These are phyloP conservation scores for Macrolepiota albuminosa DNA, from an alignment of 768 basidiomycete species.

Conservation along the genomic window DNA sequence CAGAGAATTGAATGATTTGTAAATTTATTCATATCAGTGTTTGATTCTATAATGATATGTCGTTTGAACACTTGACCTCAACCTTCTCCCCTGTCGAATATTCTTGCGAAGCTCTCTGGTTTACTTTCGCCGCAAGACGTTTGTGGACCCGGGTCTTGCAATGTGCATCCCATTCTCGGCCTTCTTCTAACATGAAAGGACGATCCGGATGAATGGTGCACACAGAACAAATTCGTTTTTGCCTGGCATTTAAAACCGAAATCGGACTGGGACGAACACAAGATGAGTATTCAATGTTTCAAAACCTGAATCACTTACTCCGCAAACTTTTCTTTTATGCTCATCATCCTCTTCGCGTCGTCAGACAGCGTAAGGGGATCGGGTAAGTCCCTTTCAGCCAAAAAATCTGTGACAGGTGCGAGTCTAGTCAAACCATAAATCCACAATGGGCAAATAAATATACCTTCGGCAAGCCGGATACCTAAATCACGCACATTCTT, in stretches of 20 bases:
- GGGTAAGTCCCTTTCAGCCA: slow-evolving; percentile 43
- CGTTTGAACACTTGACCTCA: not conserved
- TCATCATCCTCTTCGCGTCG: slow-evolving; percentile 48
- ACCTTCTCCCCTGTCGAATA: not conserved
- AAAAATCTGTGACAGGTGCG: slow-evolving; percentile 44
- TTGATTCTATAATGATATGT: not conserved
- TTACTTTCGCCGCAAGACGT: slow-evolving; percentile 31
- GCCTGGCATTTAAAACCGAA: slow-evolving; percentile 48
- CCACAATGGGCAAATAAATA: slow-evolving; percentile 1
- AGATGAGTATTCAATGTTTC: not conserved
- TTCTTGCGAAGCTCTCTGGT: not conserved
- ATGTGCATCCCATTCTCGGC: slow-evolving; percentile 52
- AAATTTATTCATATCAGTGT: not conserved
- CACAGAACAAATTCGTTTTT: slow-evolving; percentile 51
- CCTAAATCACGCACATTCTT: slow-evolving; percentile 50
- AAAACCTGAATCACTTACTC: slow-evolving; percentile 29
- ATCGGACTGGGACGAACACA: slow-evolving; percentile 42
- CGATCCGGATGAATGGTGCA: slow-evolving; percentile 55
- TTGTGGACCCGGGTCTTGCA: slow-evolving; percentile 51
- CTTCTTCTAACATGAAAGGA: slow-evolving; percentile 65
- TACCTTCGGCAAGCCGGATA: slow-evolving; percentile 44
- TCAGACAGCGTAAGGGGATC: slow-evolving; percentile 54
- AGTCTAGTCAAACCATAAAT: not conserved
- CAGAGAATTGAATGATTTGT: slow-evolving; percentile 18
- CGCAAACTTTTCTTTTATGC: slow-evolving; percentile 36